Evolutionary conservation across 176 grass and related monocot species (phyloP).

Genomic region (Luzula sylvatica): DNA sequence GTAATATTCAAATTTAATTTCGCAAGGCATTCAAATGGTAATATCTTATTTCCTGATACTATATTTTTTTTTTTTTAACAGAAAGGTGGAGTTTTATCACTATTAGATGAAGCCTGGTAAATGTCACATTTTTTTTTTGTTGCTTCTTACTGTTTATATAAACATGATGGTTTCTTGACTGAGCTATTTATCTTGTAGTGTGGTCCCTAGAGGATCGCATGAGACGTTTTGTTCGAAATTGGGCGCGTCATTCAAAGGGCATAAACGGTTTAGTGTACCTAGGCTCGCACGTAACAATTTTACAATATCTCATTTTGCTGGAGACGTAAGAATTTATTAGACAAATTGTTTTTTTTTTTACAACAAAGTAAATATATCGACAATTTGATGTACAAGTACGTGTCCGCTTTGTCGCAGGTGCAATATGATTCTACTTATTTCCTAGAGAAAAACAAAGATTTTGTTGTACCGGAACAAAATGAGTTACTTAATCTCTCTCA

Average conservation of each 20-base stretch:
- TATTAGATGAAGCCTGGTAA: constrained; percentile 98
- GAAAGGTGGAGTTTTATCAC: constrained; percentile 92
- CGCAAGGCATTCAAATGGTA: too few species aligned
- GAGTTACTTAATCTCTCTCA: constrained; percentile 81
- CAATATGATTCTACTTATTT: constrained; percentile 80
- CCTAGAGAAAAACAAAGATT: constrained; percentile 95
- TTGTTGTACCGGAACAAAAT: constrained; percentile 88
- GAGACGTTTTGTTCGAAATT: constrained; percentile 78
- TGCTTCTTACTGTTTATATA: too few species aligned
- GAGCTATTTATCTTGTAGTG: constrained; percentile 28
- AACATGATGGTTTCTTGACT: constrained; percentile 21
- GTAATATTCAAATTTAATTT: constrained; percentile 21
- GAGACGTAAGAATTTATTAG: constrained; percentile 61
- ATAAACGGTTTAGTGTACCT: constrained; percentile 86
- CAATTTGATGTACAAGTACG: not conserved
- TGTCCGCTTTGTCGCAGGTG: constrained; percentile 41
- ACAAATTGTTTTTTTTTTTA: not conserved
- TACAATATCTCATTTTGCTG: constrained; percentile 89
- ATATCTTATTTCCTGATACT: too few species aligned
- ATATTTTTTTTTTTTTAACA: constrained; percentile 41
- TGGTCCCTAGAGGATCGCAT: constrained; percentile 85
- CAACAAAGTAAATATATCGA: not conserved
- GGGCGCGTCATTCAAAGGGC: constrained; percentile 70
- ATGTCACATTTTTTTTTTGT: constrained; percentile 15
- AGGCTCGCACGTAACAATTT: constrained; percentile 83